Evolutionary conservation across 1,284 basidiomycete genomes (phyloP).

Genomic region (Pyrrhoderma noxium): DNA sequence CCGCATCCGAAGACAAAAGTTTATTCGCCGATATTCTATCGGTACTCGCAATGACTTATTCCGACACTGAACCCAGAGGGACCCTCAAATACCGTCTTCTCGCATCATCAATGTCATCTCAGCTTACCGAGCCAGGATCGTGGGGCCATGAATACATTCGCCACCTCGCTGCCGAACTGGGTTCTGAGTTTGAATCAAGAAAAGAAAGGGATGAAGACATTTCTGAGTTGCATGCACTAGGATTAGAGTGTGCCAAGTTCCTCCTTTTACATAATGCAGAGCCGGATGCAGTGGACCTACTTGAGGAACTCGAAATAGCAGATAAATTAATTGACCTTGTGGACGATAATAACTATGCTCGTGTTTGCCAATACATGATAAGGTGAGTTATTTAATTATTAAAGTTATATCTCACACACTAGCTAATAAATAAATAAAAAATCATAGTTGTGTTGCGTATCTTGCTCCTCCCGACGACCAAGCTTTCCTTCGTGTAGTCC

Average conservation of each 20-base stretch:
- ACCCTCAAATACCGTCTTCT: slow-evolving; percentile 89
- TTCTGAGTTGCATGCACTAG: slow-evolving; percentile 74
- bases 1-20: slow-evolving; percentile 75
- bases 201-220: slow-evolving; percentile 25
- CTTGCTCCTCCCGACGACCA: slow-evolving; percentile 92
- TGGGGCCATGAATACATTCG: slow-evolving; percentile 99
- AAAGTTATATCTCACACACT: not conserved
- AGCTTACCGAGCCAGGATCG: slow-evolving; percentile 80
- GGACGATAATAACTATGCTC: slow-evolving; percentile 82
- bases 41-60: slow-evolving; percentile 99
- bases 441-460: slow-evolving; percentile 78
- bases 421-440: slow-evolving; percentile 15
- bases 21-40: slow-evolving; percentile 98
- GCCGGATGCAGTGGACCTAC: slow-evolving; percentile 94
- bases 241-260: slow-evolving; percentile 86
- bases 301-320: slow-evolving; percentile 93
- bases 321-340: slow-evolving; percentile 70
- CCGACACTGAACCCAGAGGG: slow-evolving; percentile 90
- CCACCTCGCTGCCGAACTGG: slow-evolving; percentile 93
- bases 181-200: slow-evolving; percentile 80
- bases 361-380: slow-evolving; percentile 98
- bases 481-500: slow-evolving; percentile 85
- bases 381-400: slow-evolving; percentile 44
- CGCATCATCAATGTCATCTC: slow-evolving; percentile 65
- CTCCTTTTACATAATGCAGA: slow-evolving; percentile 94